phyloP scores from a whole-genome alignment of 495 filamentous ascomycete species.

The Hypomontagnella submonticulosa region DNA sequence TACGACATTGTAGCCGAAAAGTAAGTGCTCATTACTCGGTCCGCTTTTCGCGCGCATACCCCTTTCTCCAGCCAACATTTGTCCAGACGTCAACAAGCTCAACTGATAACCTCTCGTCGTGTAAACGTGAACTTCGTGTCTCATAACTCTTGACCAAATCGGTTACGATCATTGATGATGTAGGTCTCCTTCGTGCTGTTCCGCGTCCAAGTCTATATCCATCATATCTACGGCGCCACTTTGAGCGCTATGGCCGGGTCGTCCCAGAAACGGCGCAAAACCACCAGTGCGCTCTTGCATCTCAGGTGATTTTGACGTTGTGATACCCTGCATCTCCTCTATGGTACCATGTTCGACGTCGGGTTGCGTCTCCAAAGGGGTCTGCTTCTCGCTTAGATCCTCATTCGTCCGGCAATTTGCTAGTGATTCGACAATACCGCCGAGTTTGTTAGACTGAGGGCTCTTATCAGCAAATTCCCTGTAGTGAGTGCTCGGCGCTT shows the following conservation, averaged over 20 bases:
- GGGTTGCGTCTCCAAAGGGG: not conserved
- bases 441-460: conserved; percentile 14
- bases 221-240: conserved; percentile 33
- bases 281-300: conserved; percentile 52
- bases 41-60: not conserved
- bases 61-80: not conserved
- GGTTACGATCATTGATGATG: not conserved
- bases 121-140: conserved; percentile 13
- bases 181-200: conserved; percentile 32
- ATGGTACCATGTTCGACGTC: conserved; percentile 3
- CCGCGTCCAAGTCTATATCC: conserved; percentile 43
- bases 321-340: conserved; percentile 15
- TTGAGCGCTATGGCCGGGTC: conserved; percentile 20
- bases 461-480: conserved; percentile 22
- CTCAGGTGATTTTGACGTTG: conserved; percentile 44
- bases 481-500: conserved; percentile 38
- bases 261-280: conserved; percentile 34
- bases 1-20: conserved; percentile 5
- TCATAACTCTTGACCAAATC: conserved; percentile 14
- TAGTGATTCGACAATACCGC: conserved; percentile 24
- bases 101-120: not conserved
- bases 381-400: not conserved
- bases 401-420: conserved; percentile 16
- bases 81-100: no score
- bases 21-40: conserved; percentile 2